Base-by-base conservation (phyloP, 2,329 filamentous ascomycete species). In the Aspergillus fumigatiaffinis region DNA sequence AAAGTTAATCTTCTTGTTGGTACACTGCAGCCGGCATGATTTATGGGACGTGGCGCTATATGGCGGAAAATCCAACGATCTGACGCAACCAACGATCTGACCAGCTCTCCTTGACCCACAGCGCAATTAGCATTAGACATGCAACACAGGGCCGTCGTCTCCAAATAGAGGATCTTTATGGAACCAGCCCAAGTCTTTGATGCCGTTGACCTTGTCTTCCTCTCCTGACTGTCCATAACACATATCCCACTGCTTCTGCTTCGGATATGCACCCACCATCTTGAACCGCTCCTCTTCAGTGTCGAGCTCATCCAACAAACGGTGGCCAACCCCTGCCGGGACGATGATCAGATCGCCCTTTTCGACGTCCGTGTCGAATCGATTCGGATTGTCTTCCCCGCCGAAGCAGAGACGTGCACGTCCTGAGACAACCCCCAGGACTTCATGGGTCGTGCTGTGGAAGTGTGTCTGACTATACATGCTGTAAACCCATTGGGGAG, bases 381-480 rank as follows among this genome's bases (percentile, higher is more conserved):
- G 74, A 0, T 70, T 74, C 0, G 82, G 79, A 59, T 89, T 89
- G 0, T 77, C 74, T 62, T 88, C 85, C 14, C 86, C 85, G 4
- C 87, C 87, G 60, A 90, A 89, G 60, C 85, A 87, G 1, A 90
- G 75, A 38, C 73, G 78, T 0, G 88, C 87, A 25, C 74, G 77
- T 0, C 87, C 86, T 2, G 72, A 72, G 46, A 80, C 79, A 50
- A 90, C 79, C 62, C 79, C 83, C 2, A 91, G 79, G 2, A 89
- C 81, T 73, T 90, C 86, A 68, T 90, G 87, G 0, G 83, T 81
- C 0, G 81, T 89, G 64, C 79, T 84, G 73, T 90, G 87, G 70
- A 87, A 90, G 72, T 90, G 87, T 0, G 81, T 84, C 5, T 80
- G 82, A 38, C 69, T 71, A 70, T 87, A 90, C 86, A 90, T 90